A percentile compares a stretch with the other conserved stretches of the same genome.
phyloP scores from a whole-genome alignment of 2,329 filamentous ascomycete genomes.

The Eutypella sp. region DNA sequence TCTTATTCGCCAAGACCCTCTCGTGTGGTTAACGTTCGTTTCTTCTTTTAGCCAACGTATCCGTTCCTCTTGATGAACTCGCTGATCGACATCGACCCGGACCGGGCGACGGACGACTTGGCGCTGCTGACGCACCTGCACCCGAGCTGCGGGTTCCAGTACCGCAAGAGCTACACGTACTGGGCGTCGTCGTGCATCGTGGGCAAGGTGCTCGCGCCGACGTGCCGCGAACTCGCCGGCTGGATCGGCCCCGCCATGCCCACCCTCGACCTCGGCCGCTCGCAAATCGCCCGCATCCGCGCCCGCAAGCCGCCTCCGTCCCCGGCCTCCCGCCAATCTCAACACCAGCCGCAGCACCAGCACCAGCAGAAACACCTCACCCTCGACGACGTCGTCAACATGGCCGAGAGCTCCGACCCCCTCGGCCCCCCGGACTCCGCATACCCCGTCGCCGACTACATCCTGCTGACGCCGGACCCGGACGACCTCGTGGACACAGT shows the following conservation, averaged over 20 bases:
- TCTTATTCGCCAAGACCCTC: too few relatives aligned
- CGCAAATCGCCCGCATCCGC: slow-evolving; percentile 66
- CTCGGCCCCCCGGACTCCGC: slow-evolving; percentile 57
- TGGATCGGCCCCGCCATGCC: slow-evolving; percentile 71
- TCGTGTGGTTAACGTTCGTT: too few relatives aligned
- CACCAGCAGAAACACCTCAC: too few relatives aligned
- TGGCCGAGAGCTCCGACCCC: slow-evolving; percentile 63
- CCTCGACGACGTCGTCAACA: slow-evolving; percentile 57
- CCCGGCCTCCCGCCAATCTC: too few relatives aligned
- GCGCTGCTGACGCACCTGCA: slow-evolving; percentile 64
- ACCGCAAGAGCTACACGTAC: slow-evolving; percentile 68
- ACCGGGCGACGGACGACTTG: slow-evolving; percentile 59
- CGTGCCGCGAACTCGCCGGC: slow-evolving; percentile 64
- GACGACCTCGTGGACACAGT: slow-evolving; percentile 60
- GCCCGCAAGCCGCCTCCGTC: slow-evolving; percentile 53
- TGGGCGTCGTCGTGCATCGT: slow-evolving; percentile 70
- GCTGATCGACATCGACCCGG: slow-evolving; percentile 68
- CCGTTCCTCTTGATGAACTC: slow-evolving; percentile 77
- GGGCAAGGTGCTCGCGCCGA: slow-evolving; percentile 69
- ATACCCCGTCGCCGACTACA: slow-evolving; percentile 65
- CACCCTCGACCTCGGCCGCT: slow-evolving; percentile 60
- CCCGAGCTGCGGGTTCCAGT: slow-evolving; percentile 69
- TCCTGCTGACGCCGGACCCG: slow-evolving; percentile 51
- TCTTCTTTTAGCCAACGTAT: slow-evolving; percentile 56
- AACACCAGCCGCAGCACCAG: too few relatives aligned